These are phyloP conservation scores for Seiridium cupressi DNA, from an alignment of 2,329 filamentous ascomycete species.

Conservation along the genomic window DNA sequence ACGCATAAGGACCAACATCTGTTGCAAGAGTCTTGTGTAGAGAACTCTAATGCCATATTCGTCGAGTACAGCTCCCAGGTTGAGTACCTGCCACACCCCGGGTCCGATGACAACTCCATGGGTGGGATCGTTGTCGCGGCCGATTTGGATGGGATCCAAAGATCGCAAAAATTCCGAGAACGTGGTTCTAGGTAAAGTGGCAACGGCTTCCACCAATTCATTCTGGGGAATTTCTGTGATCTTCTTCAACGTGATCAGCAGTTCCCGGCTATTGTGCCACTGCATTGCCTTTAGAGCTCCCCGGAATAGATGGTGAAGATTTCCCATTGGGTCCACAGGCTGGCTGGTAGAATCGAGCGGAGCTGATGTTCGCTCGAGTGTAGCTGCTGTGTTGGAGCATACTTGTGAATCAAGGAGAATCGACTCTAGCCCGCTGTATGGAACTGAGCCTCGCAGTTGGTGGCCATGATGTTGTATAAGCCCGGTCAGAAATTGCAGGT, in stretches of 20 bases:
- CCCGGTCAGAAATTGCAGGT: background rate
- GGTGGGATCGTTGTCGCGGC: conserved; percentile 47
- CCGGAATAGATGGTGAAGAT: background rate
- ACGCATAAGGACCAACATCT: conserved; percentile 31
- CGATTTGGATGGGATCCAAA: conserved; percentile 56
- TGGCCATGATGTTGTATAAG: background rate
- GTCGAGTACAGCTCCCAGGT: conserved; percentile 36
- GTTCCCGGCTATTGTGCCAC: conserved; percentile 16
- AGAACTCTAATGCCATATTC: conserved; percentile 42
- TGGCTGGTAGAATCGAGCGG: background rate
- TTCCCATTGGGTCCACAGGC: background rate
- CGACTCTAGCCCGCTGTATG: too few species aligned
- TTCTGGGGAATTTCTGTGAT: conserved; percentile 19
- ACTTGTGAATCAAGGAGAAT: too few species aligned
- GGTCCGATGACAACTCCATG: conserved; percentile 35
- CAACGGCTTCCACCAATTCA: conserved; percentile 28
- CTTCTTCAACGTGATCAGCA: conserved; percentile 16
- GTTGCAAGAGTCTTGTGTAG: conserved; percentile 34
- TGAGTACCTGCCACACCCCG: conserved; percentile 38
- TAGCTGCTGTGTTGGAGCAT: too few species aligned
- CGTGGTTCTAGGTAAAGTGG: conserved; percentile 46
- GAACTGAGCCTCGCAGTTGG: too few species aligned
- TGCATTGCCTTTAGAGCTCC: conserved; percentile 18
- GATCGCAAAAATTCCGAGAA: conserved; percentile 64
- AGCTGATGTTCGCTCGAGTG: background rate